Evolutionary conservation across 257 asterid genomes (phyloP).

Genomic region (Petunia secreta): DNA sequence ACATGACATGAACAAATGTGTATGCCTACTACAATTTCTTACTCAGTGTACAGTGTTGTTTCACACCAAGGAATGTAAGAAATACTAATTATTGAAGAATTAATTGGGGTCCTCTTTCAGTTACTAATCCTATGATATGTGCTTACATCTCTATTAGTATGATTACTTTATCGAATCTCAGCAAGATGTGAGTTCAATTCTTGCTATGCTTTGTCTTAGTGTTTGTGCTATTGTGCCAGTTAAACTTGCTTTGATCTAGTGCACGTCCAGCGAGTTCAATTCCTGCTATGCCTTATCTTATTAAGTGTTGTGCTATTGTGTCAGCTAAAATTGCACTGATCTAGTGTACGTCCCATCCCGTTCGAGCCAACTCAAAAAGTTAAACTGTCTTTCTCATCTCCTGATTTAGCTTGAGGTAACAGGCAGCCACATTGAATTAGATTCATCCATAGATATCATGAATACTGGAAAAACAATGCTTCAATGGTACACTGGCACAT

Average conservation of each 20-base stretch:
- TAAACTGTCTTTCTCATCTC: background rate
- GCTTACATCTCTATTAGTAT: background rate
- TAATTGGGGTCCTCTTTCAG: too few species aligned
- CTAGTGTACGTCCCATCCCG: background rate
- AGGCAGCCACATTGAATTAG: background rate
- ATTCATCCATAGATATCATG: background rate
- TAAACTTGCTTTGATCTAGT: background rate
- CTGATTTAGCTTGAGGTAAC: background rate
- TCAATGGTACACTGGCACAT: background rate
- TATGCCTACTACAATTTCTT: background rate
- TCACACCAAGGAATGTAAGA: background rate
- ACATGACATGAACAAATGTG: background rate
- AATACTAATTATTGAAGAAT: background rate
- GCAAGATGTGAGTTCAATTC: background rate
- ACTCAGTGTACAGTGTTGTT: background rate
- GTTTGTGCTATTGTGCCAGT: background rate
- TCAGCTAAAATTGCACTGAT: background rate
- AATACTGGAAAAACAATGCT: constrained; percentile 8
- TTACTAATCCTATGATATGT: background rate
- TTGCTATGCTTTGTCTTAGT: background rate
- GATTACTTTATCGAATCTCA: background rate
- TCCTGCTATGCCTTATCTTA: background rate
- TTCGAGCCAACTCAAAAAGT: background rate
- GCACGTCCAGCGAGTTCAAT: background rate
- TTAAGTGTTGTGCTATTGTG: background rate